Evolutionary conservation across 257 asterid genomes (phyloP).

Genomic region (Solanum clarkiae): DNA sequence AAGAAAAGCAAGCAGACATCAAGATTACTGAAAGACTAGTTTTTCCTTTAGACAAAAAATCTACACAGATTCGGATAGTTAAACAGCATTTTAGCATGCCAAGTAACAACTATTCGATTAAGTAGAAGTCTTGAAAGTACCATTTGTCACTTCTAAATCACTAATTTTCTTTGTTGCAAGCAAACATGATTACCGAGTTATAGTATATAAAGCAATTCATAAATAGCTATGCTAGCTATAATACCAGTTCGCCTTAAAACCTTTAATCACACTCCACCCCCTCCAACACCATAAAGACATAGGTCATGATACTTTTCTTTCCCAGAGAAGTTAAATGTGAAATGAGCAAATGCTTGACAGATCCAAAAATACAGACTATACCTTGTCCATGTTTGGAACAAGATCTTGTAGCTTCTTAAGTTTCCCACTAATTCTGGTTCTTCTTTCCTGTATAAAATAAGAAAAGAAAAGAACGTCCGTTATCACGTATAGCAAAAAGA

Average conservation of each 20-base stretch:
- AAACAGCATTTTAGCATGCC: neutral
- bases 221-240: neutral
- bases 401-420: constrained; percentile 81
- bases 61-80: neutral
- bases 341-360: neutral
- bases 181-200: neutral
- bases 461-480: neutral
- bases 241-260: neutral
- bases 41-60: neutral
- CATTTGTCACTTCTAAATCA: neutral
- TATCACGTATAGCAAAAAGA: neutral
- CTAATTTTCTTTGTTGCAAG: neutral
- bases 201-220: neutral
- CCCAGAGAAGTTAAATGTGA: neutral
- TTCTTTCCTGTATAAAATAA: constrained; percentile 44
- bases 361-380: neutral
- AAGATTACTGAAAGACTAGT: neutral
- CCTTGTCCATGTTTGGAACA: constrained; percentile 99
- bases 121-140: neutral
- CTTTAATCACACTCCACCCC: neutral
- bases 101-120: neutral
- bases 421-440: constrained; percentile 87
- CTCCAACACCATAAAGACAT: neutral
- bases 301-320: neutral
- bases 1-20: neutral